phyloP scores from a whole-genome alignment of 1,284 basidiomycete genomes.

The Leccinum variabile region DNA sequence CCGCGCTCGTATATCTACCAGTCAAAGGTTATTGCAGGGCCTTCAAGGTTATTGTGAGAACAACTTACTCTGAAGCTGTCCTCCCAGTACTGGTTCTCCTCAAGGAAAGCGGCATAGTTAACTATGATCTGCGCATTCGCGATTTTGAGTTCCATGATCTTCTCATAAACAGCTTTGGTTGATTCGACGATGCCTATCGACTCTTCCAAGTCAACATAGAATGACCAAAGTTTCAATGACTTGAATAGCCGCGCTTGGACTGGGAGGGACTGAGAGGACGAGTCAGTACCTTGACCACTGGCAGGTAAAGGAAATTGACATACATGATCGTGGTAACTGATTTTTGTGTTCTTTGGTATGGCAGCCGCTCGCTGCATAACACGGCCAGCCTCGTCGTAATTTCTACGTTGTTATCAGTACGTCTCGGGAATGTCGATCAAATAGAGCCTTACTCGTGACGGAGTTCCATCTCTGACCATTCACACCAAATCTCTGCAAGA shows the following conservation, averaged over 20 bases:
- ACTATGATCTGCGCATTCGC: slow-evolving; percentile 98
- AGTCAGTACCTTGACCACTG: slow-evolving; percentile 16
- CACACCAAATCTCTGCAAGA: slow-evolving; percentile 97
- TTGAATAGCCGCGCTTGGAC: slow-evolving; percentile 94
- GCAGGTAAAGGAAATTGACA: slow-evolving; percentile 35
- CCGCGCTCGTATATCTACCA: slow-evolving; percentile 91
- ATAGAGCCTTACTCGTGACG: slow-evolving; percentile 77
- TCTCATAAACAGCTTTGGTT: slow-evolving; percentile 93
- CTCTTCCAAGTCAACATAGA: slow-evolving; percentile 97
- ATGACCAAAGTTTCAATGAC: slow-evolving; percentile 97
- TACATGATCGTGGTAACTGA: slow-evolving; percentile 96
- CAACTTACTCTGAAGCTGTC: slow-evolving; percentile 93
- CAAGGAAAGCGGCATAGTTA: slow-evolving; percentile 96
- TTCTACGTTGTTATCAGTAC: slow-evolving; percentile 52
- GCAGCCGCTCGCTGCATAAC: slow-evolving; percentile 96
- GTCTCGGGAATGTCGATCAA: slow-evolving; percentile 1
- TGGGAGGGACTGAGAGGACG: slow-evolving; percentile 61
- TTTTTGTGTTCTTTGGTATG: slow-evolving; percentile 85
- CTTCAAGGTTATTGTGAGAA: background rate
- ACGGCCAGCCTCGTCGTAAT: slow-evolving; percentile 91
- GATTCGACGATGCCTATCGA: slow-evolving; percentile 93
- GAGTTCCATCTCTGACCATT: slow-evolving; percentile 99
- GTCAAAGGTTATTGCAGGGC: slow-evolving; percentile 5
- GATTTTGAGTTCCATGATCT: slow-evolving; percentile 95
- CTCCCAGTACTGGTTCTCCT: slow-evolving; percentile 98